A percentile compares a stretch with the other conserved stretches of the same genome.
Evolutionary conservation across 306 rosid genomes (phyloP).

Genomic region (Begonia loranthoides): DNA sequence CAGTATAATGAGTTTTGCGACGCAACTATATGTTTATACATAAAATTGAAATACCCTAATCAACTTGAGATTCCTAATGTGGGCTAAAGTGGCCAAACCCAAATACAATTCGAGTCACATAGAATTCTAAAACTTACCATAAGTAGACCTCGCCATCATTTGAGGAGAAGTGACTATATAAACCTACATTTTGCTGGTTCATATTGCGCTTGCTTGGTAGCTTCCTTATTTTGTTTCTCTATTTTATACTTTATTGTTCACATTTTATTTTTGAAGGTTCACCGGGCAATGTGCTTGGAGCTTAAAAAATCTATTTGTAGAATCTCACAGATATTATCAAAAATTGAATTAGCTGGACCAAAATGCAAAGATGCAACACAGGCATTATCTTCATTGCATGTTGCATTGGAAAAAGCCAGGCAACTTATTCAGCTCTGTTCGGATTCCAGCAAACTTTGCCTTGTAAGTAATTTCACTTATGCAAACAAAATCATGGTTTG

Average conservation of each 20-base stretch:
- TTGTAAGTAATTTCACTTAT: slow-evolving; percentile 19
- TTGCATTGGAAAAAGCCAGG: slow-evolving; percentile 34
- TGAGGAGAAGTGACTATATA: no score
- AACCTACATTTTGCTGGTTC: no score
- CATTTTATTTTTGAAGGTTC: slow-evolving; percentile 24
- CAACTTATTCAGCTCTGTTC: slow-evolving; percentile 32
- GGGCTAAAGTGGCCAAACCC: no score
- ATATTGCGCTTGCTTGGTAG: no score
- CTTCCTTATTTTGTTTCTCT: background rate
- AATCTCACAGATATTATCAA: slow-evolving; percentile 22
- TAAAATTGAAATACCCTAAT: no score
- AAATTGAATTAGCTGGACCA: slow-evolving; percentile 42
- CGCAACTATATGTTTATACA: no score
- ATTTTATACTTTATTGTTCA: background rate
- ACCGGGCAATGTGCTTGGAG: slow-evolving; percentile 30
- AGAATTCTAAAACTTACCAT: no score
- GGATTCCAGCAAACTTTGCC: slow-evolving; percentile 41
- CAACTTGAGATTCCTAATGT: no score
- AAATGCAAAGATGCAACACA: slow-evolving; percentile 22
- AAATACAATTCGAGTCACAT: no score
- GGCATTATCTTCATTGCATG: slow-evolving; percentile 29
- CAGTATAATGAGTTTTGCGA: no score
- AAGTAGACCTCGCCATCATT: no score
- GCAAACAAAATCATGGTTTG: background rate
- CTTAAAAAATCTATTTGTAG: slow-evolving; percentile 29